Evolutionary conservation across 1,284 basidiomycete species (phyloP), one percentile per base, ranked within the genome.

Genomic region (Fomitiporia mediterranea): DNA sequence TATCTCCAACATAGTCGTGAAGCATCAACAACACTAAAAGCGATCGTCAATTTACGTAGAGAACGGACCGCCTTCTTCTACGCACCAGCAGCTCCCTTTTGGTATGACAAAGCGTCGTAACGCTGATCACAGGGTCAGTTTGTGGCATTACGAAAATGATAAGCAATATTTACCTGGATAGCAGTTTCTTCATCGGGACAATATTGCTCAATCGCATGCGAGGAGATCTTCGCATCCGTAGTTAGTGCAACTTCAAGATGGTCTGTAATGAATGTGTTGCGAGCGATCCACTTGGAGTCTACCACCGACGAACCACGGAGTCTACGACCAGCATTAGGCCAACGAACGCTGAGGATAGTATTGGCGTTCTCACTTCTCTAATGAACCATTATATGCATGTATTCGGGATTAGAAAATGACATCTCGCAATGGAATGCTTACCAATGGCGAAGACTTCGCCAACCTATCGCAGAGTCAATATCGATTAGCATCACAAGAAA

Each of bases 171-270:
- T 52, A 81, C 83, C 75, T 93, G 89, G 68, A 88, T 89, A 64
- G 94, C 89, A 67, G 89, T 82, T 66, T 90, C 86, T 13, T 91
- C 88, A 67, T 95, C 90, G 0, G 91, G 90, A 66, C 89, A 93
- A 8, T 89, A 87, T 17, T 97, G 91, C 71, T 98, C 94, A 66
- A 99, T 93, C 1, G 95, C 91, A 70, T 99, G 96, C 32, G 92
- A 95, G 11, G 94, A 96, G 13, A 90, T 75, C 69, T 94, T 93
- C 7, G 91, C 83, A 67, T 99, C 96, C 54, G 98, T 80, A 35
- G 77, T 74, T 30, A 97, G 78, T 9, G 95, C 94, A 23, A 72
- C 69, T 59, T 78, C 77, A 34, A 87, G 71, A 65, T 84, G 77
- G n/a, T 72, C 69, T 13, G 77, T 76, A 60, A 90, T 83, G 67